Evolutionary conservation across 164 flowering plant species (phyloP).

Genomic region (Kingdonia uniflora): DNA sequence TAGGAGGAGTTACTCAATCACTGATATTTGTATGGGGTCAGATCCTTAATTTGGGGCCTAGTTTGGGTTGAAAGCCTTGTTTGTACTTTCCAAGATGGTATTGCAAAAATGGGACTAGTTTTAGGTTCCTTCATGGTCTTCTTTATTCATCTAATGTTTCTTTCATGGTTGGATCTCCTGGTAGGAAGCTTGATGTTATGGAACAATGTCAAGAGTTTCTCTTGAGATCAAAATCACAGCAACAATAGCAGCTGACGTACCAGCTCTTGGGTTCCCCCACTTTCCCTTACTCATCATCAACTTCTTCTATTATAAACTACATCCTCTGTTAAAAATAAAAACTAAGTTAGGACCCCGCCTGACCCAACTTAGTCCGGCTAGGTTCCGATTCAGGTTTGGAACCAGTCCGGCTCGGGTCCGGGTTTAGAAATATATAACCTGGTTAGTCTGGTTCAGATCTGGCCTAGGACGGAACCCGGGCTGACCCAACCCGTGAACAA

Average conservation of each 20-base stretch:
- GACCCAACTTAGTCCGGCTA: too few species aligned
- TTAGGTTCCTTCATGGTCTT: conserved; percentile 43
- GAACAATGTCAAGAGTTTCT: conserved; percentile 49
- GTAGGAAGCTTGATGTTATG: conserved; percentile 29
- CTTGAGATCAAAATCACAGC: conserved; percentile 37
- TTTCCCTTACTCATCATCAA: conserved; percentile 28
- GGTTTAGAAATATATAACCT: too few species aligned
- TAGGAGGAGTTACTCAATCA: conserved; percentile 62
- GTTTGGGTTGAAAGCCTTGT: conserved; percentile 59
- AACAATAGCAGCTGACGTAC: conserved; percentile 27
- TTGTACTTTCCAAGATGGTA: conserved; percentile 57
- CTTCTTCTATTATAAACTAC: conserved; percentile 4
- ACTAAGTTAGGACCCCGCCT: too few species aligned
- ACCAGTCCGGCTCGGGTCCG: too few species aligned
- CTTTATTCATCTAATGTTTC: conserved; percentile 13
- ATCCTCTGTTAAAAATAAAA: too few species aligned
- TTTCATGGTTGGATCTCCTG: conserved; percentile 34
- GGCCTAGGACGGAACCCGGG: too few species aligned
- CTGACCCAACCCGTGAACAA: too few species aligned
- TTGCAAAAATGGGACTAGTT: conserved; percentile 51
- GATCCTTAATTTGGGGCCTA: conserved; percentile 15
- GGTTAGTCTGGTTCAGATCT: too few species aligned
- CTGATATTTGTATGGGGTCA: conserved; percentile 27
- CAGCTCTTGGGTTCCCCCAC: conserved; percentile 37
- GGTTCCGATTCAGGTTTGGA: too few species aligned